phyloP scores from a whole-genome alignment of 129 eudicot genomes.

The Pulicaria dysenterica region DNA sequence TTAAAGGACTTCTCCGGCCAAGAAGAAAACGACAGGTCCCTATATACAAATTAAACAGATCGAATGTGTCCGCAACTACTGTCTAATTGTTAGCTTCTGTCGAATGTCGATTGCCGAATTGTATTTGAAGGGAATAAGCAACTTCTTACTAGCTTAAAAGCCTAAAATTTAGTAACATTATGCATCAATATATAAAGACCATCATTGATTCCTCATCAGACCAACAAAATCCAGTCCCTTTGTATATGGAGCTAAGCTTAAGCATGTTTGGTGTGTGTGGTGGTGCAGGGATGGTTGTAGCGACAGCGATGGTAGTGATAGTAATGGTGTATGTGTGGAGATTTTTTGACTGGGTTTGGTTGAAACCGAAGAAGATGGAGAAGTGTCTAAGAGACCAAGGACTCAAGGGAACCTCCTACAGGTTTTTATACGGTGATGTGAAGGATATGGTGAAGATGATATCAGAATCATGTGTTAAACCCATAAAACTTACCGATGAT shows the following conservation, averaged over 20 bases:
- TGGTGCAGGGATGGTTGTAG: neutral
- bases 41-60: no score
- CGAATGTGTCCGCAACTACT: no score
- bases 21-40: no score
- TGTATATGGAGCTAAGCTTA: constrained; percentile 2
- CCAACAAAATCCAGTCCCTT: neutral
- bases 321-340: constrained; percentile 3
- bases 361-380: constrained; percentile 60
- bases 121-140: no score
- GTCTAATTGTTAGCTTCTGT: no score
- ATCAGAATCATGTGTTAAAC: constrained; percentile 53
- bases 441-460: constrained; percentile 46
- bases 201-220: neutral
- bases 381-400: constrained; percentile 56
- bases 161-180: neutral
- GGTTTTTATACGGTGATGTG: constrained; percentile 53
- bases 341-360: constrained; percentile 39
- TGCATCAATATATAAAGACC: neutral
- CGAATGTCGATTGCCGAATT: no score
- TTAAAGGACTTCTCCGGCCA: no score
- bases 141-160: neutral
- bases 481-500: constrained; percentile 47
- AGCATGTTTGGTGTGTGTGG: neutral
- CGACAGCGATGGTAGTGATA: neutral
- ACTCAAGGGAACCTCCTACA: constrained; percentile 57